These are phyloP conservation scores for Calocybe cyanea DNA, from an alignment of 768 basidiomycete species.

Conservation along the genomic window DNA sequence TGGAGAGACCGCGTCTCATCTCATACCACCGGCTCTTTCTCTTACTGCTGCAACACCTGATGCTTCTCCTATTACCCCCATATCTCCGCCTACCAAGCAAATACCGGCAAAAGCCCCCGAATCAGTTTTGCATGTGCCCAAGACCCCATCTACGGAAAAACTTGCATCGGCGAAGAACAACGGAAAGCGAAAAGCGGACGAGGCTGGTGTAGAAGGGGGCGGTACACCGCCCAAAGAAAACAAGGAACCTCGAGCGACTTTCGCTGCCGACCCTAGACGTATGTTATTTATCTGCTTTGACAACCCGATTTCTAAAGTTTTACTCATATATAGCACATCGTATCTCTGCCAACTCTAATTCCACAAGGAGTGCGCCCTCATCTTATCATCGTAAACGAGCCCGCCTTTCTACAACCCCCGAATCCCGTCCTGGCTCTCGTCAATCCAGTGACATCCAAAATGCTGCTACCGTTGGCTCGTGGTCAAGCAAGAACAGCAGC, in stretches of 20 bases:
- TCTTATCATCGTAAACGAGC: conserved; percentile 73
- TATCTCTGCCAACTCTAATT: conserved; percentile 39
- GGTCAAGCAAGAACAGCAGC: conserved; percentile 37
- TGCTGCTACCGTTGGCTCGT: conserved; percentile 43
- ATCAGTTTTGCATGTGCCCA: conserved; percentile 25
- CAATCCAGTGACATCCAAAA: conserved; percentile 29
- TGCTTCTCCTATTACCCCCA: conserved; percentile 31
- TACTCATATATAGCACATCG: conserved; percentile 42
- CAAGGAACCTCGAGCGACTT: conserved; percentile 52
- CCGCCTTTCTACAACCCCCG: conserved; percentile 44
- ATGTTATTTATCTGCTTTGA: conserved; percentile 25
- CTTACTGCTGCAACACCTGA: conserved; percentile 39
- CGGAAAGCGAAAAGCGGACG: conserved; percentile 74
- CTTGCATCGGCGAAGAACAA: conserved; percentile 29
- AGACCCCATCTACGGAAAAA: conserved; percentile 30
- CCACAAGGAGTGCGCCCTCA: conserved; percentile 54
- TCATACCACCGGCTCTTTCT: conserved; percentile 34
- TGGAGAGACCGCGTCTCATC: conserved; percentile 27
- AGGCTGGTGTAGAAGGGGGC: conserved; percentile 49
- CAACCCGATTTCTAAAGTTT: conserved; percentile 12
- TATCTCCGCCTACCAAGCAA: conserved; percentile 18
- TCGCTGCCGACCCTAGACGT: conserved; percentile 64
- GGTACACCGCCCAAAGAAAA: conserved; percentile 61
- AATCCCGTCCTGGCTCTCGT: conserved; percentile 34
- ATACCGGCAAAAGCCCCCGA: conserved; percentile 23